Evolutionary conservation across 2,329 filamentous ascomycete species (phyloP).

Genomic region (Sporothrix brasiliensis): DNA sequence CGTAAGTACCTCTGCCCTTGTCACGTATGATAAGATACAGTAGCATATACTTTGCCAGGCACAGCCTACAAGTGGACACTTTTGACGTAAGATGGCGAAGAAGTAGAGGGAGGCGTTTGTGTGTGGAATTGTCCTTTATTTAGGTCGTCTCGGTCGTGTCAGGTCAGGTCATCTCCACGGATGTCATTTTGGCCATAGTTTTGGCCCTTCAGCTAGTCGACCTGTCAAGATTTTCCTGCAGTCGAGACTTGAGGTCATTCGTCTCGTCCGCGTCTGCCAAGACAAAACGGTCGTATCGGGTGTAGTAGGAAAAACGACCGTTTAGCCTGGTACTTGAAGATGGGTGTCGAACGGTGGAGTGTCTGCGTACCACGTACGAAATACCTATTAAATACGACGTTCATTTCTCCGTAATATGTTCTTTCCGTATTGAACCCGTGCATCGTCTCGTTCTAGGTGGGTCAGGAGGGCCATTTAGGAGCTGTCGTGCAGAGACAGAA

Average conservation of each 20-base stretch:
- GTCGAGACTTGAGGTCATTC: background rate
- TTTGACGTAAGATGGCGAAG: conserved; percentile 1
- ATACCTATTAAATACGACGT: background rate
- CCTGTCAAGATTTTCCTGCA: background rate
- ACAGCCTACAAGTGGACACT: background rate
- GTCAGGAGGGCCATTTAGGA: background rate
- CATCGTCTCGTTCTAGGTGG: conserved; percentile 17
- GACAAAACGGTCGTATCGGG: conserved; percentile 16
- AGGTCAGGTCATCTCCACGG: too few species aligned
- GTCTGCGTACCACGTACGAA: background rate
- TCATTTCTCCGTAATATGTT: background rate
- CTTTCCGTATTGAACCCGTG: conserved; percentile 14
- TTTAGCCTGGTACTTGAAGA: background rate
- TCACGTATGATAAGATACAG: background rate
- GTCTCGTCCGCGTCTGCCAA: background rate
- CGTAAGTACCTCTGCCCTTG: background rate
- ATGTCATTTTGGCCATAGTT: background rate
- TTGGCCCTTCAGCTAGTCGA: too few species aligned
- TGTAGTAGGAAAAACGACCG: background rate
- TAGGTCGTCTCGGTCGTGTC: too few species aligned
- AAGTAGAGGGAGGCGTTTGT: background rate
- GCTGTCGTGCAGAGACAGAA: too few species aligned
- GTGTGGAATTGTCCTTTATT: conserved; percentile 5
- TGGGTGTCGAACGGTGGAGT: background rate
- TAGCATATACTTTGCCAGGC: background rate